A percentile compares a stretch with the other conserved stretches of the same genome.
These are phyloP conservation scores for Boletus sp. DNA, from an alignment of 1,284 basidiomycete species.

Conservation along the genomic window DNA sequence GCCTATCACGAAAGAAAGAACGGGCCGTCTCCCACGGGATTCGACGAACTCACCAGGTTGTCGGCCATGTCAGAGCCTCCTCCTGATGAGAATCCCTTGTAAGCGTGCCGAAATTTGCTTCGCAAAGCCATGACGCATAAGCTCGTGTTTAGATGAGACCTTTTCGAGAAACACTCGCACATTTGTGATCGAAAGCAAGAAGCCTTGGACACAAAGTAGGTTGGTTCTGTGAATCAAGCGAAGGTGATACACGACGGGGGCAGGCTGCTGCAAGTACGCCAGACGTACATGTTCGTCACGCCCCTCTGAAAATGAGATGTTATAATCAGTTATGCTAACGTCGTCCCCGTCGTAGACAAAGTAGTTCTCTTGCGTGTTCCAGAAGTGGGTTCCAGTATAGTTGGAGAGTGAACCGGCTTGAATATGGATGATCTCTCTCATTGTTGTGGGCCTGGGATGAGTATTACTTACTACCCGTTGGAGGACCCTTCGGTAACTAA, in stretches of 20 bases:
- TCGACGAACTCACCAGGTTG: conserved; percentile 26
- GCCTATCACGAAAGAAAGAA: conserved; percentile 39
- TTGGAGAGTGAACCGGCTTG: conserved; percentile 69
- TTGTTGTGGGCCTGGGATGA: conserved; percentile 24
- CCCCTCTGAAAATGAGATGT: conserved; percentile 64
- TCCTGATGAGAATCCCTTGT: conserved; percentile 31
- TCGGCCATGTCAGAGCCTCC: conserved; percentile 31
- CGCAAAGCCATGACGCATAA: conserved; percentile 10
- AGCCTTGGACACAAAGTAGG: conserved; percentile 59
- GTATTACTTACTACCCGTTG: background rate
- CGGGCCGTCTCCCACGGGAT: background rate
- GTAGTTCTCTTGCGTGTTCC: conserved; percentile 75
- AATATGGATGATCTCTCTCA: conserved; percentile 76
- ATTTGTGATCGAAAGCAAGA: conserved; percentile 62
- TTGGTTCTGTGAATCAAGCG: conserved; percentile 41
- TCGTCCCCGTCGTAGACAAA: conserved; percentile 49
- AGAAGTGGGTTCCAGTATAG: conserved; percentile 70
- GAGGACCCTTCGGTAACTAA: background rate
- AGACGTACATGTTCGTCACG: conserved; percentile 42
- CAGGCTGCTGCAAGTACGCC: background rate
- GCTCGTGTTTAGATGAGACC: conserved; percentile 1
- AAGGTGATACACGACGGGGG: conserved; percentile 4
- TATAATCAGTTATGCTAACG: conserved; percentile 45
- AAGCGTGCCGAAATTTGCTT: conserved; percentile 65
- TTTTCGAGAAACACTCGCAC: conserved; percentile 35